Evolutionary conservation across 371 early-diverging fungal genomes (phyloP), one percentile per base, ranked within the genome.

Genomic region (Mortierella sp.): DNA sequence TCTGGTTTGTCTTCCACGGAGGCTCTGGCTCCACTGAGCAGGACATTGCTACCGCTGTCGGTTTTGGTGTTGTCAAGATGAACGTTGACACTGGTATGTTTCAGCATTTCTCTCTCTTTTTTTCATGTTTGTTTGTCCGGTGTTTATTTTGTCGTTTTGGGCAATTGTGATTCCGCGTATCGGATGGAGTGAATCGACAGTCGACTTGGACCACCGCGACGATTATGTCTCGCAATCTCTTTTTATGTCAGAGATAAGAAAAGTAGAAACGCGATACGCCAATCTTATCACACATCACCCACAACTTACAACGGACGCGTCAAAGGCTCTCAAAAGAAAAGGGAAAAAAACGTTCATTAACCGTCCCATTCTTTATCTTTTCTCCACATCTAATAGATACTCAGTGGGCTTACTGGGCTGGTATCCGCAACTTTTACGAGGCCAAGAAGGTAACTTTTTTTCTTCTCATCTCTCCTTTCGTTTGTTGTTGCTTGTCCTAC

Each of bases 1-100:
- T 97, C 83, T 95, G 90, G 92, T 96, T 97, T 79, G 97, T 97
- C 82, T 97, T 97, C 96, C 97, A 97, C 90, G 97, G 97, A 83
- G 97, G 97, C 47, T 97, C 97, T 21, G 97, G 97, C 72, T 96
- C 97, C 60, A 91, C 95, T 73, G 90, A 93, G 84, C 80, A 93
- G 28, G 97, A 97, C 84, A 97, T 97, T 87, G 78, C 91, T 80
- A 94, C 93, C 28, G 97, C 97, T 65, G 97, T 97, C 70, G 70
- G 79, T 72, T 86, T 93, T 84, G 97, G 97, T 83, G 96, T 97
- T 65, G 92, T 97, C 91, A 97, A 97, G 95, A 97, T 97, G 97
- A 97, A 97, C 90, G 96, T 97, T 79, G 97, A 97, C 87, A 95
- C 95, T 70, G 95, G 94, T 89, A 84, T 68, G 75, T 60, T n/a